Percentiles rank a stretch among this genome's conserved stretches.
Conservation (phyloP, 1,284 basidiomycete genomes). For the Rhodotorula sp. region DNA sequence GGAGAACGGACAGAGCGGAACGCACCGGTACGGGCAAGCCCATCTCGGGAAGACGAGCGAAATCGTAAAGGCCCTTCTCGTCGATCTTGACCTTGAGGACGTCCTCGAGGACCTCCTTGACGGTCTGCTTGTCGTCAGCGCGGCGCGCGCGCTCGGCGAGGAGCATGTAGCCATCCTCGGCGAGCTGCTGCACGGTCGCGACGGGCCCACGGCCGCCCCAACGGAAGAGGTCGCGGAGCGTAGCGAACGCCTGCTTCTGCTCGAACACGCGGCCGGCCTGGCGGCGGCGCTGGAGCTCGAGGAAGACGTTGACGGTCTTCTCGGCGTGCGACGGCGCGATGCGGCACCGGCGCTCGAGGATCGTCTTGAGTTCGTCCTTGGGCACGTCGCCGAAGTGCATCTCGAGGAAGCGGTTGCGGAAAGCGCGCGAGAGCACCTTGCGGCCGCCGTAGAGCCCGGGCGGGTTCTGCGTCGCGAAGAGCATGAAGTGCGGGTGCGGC, state of each 20-base stretch:
- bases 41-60: conserved; percentile 57
- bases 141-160: conserved; percentile 87
- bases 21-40: conserved; percentile 61
- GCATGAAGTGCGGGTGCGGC: conserved; percentile 95
- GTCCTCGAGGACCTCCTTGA: conserved; percentile 89
- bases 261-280: conserved; percentile 93
- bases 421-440: conserved; percentile 92
- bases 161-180: conserved; percentile 97
- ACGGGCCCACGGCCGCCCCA: conserved; percentile 87
- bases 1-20: conserved; percentile 28
- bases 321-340: conserved; percentile 92
- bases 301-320: conserved; percentile 88
- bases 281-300: conserved; percentile 86
- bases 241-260: conserved; percentile 95
- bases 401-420: conserved; percentile 97
- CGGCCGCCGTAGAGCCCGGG: conserved; percentile 96
- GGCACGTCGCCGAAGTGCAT: conserved; percentile 98
- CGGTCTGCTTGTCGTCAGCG: conserved; percentile 80
- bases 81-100: conserved; percentile 87
- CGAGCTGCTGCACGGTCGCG: conserved; percentile 80
- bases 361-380: conserved; percentile 87
- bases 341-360: conserved; percentile 80
- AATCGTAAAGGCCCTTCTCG: conserved; percentile 66
- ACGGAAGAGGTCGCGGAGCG: conserved; percentile 92
- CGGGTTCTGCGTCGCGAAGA: conserved; percentile 98